Evolutionary conservation across 2,329 filamentous ascomycete species (phyloP).

Genomic region (Leptographium flavum): DNA sequence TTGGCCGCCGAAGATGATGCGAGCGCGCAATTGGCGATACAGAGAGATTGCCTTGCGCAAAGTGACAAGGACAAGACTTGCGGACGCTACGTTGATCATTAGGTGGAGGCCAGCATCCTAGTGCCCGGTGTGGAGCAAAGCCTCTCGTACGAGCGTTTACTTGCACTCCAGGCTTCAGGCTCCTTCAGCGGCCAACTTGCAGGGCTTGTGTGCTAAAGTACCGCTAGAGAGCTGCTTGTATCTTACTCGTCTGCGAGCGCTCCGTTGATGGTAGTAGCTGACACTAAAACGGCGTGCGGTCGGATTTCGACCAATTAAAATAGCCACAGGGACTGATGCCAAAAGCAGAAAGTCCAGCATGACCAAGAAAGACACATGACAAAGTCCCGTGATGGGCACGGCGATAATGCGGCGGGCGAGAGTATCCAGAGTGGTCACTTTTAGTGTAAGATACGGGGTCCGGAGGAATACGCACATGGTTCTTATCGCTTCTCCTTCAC

Average conservation of each 20-base stretch:
- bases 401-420: no score
- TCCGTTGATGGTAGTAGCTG: neutral
- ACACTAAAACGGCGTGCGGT: neutral
- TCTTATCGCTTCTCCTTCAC: no score
- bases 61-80: neutral
- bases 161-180: no score
- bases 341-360: slow-evolving; percentile 2
- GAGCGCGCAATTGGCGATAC: neutral
- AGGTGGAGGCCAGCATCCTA: neutral
- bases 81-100: neutral
- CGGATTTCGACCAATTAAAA: slow-evolving; percentile 4
- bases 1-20: neutral
- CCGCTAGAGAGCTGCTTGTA: no score
- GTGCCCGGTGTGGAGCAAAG: neutral
- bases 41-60: neutral
- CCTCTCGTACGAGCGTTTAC: neutral
- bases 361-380: neutral
- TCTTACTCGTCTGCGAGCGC: no score
- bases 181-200: neutral
- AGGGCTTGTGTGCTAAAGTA: neutral
- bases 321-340: neutral
- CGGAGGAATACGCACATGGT: no score
- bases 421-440: no score
- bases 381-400: no score
- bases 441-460: no score